Conservation (phyloP, 1,139 yeast species). For the Spencermartinsiella ligniputridi region DNA sequence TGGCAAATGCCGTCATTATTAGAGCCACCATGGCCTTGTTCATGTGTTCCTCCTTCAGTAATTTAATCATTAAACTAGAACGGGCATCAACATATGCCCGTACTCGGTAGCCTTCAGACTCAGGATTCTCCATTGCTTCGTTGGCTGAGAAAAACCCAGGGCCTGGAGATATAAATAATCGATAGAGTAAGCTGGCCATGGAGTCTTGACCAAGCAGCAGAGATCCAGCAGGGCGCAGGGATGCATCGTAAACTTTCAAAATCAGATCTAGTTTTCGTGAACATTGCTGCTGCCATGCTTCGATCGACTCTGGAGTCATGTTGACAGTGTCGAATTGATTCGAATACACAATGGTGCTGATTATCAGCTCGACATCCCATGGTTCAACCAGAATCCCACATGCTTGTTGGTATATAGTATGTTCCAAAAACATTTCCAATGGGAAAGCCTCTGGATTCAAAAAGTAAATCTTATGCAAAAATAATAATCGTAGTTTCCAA, state of each 20-base stretch:
- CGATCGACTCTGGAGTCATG: conserved; percentile 8
- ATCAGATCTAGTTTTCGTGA: conserved; percentile 25
- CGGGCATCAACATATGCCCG: conserved; percentile 21
- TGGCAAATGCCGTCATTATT: conserved; percentile 37
- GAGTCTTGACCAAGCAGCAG: conserved; percentile 22
- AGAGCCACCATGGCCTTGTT: conserved; percentile 28
- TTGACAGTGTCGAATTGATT: conserved; percentile 16
- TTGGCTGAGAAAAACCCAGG: conserved; percentile 17
- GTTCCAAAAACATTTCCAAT: conserved; percentile 25
- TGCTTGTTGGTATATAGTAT: conserved; percentile 29
- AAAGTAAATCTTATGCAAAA: conserved; percentile 40
- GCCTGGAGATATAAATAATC: conserved; percentile 25
- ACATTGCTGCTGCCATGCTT: conserved; percentile 22
- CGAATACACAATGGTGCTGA: conserved; percentile 31
- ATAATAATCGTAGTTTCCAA: conserved; percentile 38
- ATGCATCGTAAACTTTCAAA: conserved; percentile 27
- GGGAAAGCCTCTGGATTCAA: conserved; percentile 36
- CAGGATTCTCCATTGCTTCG: conserved; percentile 24
- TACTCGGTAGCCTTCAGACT: conserved; percentile 16
- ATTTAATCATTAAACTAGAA: conserved; percentile 23
- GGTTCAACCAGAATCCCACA: conserved; percentile 27
- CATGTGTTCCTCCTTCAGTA: conserved; percentile 19
- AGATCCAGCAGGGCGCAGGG: conserved; percentile 28
- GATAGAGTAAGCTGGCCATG: conserved; percentile 25
- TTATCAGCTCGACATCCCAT: conserved; percentile 29